These are phyloP conservation scores for Sedum album DNA, from an alignment of 164 flowering plant species.

Conservation along the genomic window DNA sequence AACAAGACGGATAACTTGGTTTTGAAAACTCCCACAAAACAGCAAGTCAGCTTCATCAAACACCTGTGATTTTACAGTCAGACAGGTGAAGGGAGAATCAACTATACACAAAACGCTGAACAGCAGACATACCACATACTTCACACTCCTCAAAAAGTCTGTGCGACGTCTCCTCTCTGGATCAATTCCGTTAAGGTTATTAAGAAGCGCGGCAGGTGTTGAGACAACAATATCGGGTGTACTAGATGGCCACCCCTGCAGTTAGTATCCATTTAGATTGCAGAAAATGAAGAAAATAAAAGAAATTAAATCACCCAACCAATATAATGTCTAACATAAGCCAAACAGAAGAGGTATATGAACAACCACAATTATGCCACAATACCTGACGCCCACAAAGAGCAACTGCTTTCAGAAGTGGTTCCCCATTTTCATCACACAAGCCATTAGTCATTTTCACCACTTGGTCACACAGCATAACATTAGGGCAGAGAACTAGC, in stretches of 20 bases:
- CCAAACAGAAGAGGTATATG: background rate
- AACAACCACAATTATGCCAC: background rate
- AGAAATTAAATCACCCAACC: background rate
- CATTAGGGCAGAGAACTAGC: slow-evolving; percentile 94
- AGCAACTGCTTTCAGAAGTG: slow-evolving; percentile 59
- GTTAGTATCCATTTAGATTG: background rate
- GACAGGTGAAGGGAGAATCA: background rate
- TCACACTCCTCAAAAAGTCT: slow-evolving; percentile 57
- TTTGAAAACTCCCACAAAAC: slow-evolving; percentile 89
- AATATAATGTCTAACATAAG: background rate
- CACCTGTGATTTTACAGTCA: slow-evolving; percentile 37
- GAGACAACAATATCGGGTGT: slow-evolving; percentile 77
- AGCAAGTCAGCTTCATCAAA: slow-evolving; percentile 99
- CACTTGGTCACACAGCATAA: slow-evolving; percentile 90
- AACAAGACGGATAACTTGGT: slow-evolving; percentile 85
- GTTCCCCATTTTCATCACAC: slow-evolving; percentile 44
- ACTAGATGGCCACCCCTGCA: slow-evolving; percentile 86
- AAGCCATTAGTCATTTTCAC: slow-evolving; percentile 76
- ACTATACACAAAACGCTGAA: background rate
- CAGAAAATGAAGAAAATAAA: background rate
- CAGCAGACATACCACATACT: slow-evolving; percentile 62
- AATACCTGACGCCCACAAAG: slow-evolving; percentile 78
- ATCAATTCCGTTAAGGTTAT: slow-evolving; percentile 56
- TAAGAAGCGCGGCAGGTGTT: slow-evolving; percentile 88
- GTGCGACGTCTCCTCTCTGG: slow-evolving; percentile 47